Conservation (phyloP, 306 rosid genomes). For the Nissolia schottii region DNA sequence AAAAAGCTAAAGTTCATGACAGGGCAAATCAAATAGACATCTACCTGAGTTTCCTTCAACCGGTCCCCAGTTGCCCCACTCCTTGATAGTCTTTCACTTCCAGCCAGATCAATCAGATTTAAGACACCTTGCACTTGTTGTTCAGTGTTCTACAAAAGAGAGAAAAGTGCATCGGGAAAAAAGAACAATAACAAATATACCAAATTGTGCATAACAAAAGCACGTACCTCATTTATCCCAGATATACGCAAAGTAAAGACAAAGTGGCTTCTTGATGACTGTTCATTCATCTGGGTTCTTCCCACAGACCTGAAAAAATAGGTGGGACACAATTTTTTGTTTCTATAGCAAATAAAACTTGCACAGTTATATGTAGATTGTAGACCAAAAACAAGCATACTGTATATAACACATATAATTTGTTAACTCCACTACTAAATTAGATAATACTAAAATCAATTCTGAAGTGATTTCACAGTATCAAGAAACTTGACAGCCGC, state of each 20-base stretch:
- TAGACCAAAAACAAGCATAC: not conserved
- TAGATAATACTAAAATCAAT: not conserved
- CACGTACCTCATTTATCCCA: slow-evolving; percentile 76
- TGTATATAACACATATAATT: not conserved
- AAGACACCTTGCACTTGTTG: slow-evolving; percentile 96
- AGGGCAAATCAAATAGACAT: slow-evolving; percentile 26
- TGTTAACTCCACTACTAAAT: not conserved
- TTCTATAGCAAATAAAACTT: not conserved
- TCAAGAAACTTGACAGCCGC: not conserved
- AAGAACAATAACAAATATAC: not conserved
- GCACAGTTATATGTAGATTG: not conserved
- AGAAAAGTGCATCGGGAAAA: slow-evolving; percentile 6
- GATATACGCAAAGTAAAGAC: slow-evolving; percentile 90
- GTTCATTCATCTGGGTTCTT: slow-evolving; percentile 93
- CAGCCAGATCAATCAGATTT: slow-evolving; percentile 90
- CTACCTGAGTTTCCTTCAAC: slow-evolving; percentile 98
- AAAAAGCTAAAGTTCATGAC: not conserved
- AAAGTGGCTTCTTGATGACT: slow-evolving; percentile 92
- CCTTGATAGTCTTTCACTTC: slow-evolving; percentile 89
- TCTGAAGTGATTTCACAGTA: not conserved
- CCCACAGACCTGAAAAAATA: slow-evolving; percentile 78
- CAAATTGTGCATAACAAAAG: not conserved
- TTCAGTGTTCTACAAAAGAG: slow-evolving; percentile 60
- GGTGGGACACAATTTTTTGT: not conserved
- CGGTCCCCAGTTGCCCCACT: slow-evolving; percentile 97